Conservation (phyloP, 768 basidiomycete species). For the Termitomyces titanicus region DNA sequence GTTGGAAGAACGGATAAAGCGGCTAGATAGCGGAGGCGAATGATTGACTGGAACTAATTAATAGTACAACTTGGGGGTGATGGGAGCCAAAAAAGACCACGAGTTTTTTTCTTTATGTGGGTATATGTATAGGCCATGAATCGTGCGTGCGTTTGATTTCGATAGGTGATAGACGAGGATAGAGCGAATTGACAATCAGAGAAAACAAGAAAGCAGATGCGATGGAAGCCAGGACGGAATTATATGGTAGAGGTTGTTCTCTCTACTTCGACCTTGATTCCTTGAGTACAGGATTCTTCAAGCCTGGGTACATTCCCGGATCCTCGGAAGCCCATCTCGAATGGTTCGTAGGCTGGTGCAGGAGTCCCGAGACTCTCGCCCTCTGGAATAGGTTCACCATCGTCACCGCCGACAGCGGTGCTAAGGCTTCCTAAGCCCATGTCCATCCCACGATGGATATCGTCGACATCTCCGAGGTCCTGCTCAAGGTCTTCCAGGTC, state of each 20-base stretch:
- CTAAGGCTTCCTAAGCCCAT: conserved; percentile 48
- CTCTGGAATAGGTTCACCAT: conserved; percentile 48
- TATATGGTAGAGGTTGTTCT: conserved; percentile 52
- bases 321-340: conserved; percentile 45
- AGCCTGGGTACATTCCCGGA: conserved; percentile 8
- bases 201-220: conserved; percentile 15
- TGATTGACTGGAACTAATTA: conserved; percentile 1
- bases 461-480: conserved; percentile 55
- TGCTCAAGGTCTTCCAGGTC: conserved; percentile 46
- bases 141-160: conserved; percentile 7
- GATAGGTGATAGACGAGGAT: conserved; percentile 1
- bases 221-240: conserved; percentile 6
- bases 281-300: background rate
- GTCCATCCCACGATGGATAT: conserved; percentile 51
- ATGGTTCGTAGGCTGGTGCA: conserved; percentile 49
- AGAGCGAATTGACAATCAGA: background rate
- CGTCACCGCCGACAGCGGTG: conserved; percentile 49
- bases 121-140: conserved; percentile 3
- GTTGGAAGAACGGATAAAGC: background rate
- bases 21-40: background rate
- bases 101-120: conserved; percentile 7
- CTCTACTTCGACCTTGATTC: conserved; percentile 62
- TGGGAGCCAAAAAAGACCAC: conserved; percentile 1
- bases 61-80: conserved; percentile 1
- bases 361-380: conserved; percentile 41